Percentiles rank a stretch among this genome's conserved stretches.
These are phyloP conservation scores for Populus hybrid DNA, from an alignment of 441 rosid genomes.

Conservation along the genomic window DNA sequence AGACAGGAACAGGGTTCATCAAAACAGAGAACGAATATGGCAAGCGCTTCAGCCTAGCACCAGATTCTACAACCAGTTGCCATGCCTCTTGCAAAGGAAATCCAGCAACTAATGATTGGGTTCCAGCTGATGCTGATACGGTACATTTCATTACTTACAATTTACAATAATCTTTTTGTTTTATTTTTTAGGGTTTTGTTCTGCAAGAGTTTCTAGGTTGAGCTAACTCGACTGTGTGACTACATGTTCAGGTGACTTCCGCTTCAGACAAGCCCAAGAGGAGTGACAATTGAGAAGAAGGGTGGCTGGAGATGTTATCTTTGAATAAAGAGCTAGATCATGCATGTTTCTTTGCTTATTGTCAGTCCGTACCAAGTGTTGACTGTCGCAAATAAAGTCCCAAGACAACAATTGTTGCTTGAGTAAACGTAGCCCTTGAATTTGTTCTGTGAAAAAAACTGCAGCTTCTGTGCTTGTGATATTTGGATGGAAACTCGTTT, in stretches of 20 bases:
- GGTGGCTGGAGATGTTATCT: background rate
- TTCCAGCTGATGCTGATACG: conserved; percentile 38
- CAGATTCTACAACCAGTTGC: conserved; percentile 16
- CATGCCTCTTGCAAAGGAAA: conserved; percentile 54
- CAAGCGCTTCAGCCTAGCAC: conserved; percentile 31
- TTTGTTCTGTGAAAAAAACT: background rate
- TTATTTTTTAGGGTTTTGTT: background rate
- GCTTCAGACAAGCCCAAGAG: conserved; percentile 60
- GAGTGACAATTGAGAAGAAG: conserved; percentile 40
- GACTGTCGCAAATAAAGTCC: background rate
- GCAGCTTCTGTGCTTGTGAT: background rate
- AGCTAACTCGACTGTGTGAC: background rate
- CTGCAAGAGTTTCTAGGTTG: background rate
- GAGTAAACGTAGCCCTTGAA: background rate
- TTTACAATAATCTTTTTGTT: no score
- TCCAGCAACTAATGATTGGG: conserved; percentile 74
- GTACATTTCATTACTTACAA: conserved; percentile 16
- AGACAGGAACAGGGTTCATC: conserved; percentile 73
- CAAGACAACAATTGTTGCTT: background rate
- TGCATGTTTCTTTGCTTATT: background rate
- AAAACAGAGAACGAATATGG: conserved; percentile 31
- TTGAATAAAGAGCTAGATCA: background rate
- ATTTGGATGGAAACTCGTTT: background rate
- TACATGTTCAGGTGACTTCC: conserved; percentile 28
- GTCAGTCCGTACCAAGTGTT: background rate